These are phyloP conservation scores for Boeremia lycopersici DNA, from an alignment of 2,329 filamentous ascomycete species.

Conservation along the genomic window DNA sequence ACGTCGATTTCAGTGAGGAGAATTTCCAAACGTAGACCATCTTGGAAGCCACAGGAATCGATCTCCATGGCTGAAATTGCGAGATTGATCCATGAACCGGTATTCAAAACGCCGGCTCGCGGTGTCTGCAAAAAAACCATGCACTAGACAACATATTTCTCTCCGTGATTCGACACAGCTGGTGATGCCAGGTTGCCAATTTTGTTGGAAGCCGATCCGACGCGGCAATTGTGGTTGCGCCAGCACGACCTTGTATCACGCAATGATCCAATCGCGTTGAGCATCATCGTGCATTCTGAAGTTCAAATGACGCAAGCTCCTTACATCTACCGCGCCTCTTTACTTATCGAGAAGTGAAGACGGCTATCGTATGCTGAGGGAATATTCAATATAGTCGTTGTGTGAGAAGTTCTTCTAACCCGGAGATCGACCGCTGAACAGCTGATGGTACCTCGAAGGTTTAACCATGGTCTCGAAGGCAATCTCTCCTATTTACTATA, in stretches of 20 bases:
- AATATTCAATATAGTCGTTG: too few species aligned
- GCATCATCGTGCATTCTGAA: neutral
- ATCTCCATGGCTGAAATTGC: conserved; percentile 1
- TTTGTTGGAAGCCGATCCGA: neutral
- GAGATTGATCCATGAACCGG: conserved; percentile 2
- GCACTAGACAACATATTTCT: neutral
- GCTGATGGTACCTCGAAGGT: too few species aligned
- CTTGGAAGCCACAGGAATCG: conserved; percentile 3
- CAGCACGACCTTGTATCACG: conserved; percentile 12
- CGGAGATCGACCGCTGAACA: neutral
- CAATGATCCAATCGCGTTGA: conserved; percentile 6
- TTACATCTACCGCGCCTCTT: neutral
- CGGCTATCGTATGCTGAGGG: neutral
- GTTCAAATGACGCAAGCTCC: neutral
- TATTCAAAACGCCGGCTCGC: neutral
- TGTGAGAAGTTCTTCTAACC: neutral
- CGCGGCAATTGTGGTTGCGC: conserved; percentile 8
- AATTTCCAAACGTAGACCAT: neutral
- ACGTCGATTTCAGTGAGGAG: neutral
- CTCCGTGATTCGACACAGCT: neutral
- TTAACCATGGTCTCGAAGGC: too few species aligned
- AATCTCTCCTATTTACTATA: too few species aligned
- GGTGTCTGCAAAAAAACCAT: neutral
- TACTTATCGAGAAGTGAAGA: neutral
- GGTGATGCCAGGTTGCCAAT: neutral